Base-by-base conservation (phyloP, 2,329 filamentous ascomycete species). In the Claviceps sorghi region DNA sequence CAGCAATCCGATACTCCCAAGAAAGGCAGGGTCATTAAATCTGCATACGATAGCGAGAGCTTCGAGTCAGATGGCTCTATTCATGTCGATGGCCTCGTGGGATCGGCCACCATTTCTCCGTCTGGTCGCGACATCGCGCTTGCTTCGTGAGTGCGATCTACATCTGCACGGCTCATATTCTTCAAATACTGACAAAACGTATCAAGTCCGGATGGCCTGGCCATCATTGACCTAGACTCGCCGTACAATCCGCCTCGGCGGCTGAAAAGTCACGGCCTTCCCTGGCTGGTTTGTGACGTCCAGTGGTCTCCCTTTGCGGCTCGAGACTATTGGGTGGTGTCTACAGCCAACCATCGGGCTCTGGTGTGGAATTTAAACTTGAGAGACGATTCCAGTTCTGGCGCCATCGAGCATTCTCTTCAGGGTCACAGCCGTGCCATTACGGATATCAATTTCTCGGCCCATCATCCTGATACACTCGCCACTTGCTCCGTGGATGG, bases 241-340 rank as follows among this genome's bases (percentile, higher is more conserved):
- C 88, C 88, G 1, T 93, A 89, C 64, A 93, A 85, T 54, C 84
- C 86, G 10, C 91, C 91, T 19, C 84, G 89, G 19, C 84, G 89
- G 61, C 76, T 96, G 48, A 78, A 76, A 59, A 85, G 85, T 56
- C 88, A 95, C 67, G 85, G 88, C 52, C 83, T 88, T 44, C 85
- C 88, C n/a, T 96, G 90, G 88, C 82, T 95, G 50, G 90, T 95
- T 5, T 89, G 91, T 11, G 91, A 96, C 67, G 90, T 95, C 32
- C 91, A 96, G 67, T 96, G 91, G 91, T 95, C 88, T 11, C 91
- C 91, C 1, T 95, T 96, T 65, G 86, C 90, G 13, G 81, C 79
- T 21, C 80, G 90, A 48, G 87, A 95, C 65, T 90, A 90, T 61
- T 96, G 91, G 90, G 85, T 96, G 19, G 87, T 88, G 38, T 95